A percentile compares a stretch with the other conserved stretches of the same genome.
Evolutionary conservation across 805 yeast species (phyloP).

Genomic region (Wickerhamomyces silvicola): DNA sequence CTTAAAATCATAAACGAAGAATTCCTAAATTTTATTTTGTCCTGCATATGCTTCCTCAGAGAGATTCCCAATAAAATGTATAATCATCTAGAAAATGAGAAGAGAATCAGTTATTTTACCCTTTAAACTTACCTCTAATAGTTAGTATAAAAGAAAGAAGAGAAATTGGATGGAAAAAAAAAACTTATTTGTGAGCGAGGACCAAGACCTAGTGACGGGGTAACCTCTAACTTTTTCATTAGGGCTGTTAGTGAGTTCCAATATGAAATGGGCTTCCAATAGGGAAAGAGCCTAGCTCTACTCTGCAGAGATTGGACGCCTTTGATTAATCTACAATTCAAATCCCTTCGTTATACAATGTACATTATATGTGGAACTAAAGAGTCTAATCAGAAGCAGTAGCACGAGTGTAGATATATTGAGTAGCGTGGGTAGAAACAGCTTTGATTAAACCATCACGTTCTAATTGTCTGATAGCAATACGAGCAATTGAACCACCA

Average conservation of each 20-base stretch:
- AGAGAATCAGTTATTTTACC: no score
- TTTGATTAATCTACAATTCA: no score
- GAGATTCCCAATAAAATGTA: constrained; percentile 28
- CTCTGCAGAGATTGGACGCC: no score
- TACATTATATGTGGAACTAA: constrained; percentile 20
- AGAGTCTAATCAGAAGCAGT: constrained; percentile 51
- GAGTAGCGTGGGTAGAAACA: constrained; percentile 92
- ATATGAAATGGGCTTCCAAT: no score
- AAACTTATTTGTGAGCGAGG: no score
- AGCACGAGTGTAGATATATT: constrained; percentile 90
- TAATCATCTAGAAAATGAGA: constrained; percentile 24
- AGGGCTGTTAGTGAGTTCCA: no score
- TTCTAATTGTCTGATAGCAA: constrained; percentile 94
- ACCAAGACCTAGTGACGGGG: no score
- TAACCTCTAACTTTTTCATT: no score
- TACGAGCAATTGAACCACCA: constrained; percentile 98
- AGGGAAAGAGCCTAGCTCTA: no score
- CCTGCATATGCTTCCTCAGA: constrained; percentile 80
- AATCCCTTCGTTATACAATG: constrained; percentile 22
- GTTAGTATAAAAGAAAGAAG: no score
- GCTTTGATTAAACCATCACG: constrained; percentile 91
- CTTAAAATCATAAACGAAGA: constrained; percentile 75
- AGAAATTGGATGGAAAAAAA: no score
- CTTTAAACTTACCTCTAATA: no score
- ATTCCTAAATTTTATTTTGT: constrained; percentile 58